Evolutionary conservation across 768 basidiomycete species (phyloP).

Genomic region (Strobilomyces dryophilus): DNA sequence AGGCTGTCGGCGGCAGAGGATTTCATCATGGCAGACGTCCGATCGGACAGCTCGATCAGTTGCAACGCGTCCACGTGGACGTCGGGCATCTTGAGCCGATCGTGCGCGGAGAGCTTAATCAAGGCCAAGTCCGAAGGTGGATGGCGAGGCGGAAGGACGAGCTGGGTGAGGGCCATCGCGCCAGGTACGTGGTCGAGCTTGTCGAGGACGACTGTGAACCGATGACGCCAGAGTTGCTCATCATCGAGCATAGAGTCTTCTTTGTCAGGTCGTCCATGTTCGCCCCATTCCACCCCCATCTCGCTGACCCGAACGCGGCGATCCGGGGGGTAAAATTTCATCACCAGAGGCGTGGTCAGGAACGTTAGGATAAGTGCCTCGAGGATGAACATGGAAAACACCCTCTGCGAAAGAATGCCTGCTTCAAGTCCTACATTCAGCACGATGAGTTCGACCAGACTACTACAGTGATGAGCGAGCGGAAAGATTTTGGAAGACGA

Average conservation of each 20-base stretch:
- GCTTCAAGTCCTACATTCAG: slow-evolving; percentile 89
- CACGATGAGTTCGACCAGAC: slow-evolving; percentile 90
- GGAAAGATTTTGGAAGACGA: neutral
- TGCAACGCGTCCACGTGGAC: slow-evolving; percentile 72
- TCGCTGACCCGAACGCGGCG: slow-evolving; percentile 44
- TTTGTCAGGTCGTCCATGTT: slow-evolving; percentile 18
- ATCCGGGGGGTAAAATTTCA: slow-evolving; percentile 61
- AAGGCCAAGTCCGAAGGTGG: slow-evolving; percentile 7
- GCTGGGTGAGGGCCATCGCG: slow-evolving; percentile 86
- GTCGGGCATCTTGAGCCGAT: slow-evolving; percentile 15
- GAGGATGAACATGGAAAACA: slow-evolving; percentile 95
- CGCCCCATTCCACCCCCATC: slow-evolving; percentile 29
- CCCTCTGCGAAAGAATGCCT: slow-evolving; percentile 65
- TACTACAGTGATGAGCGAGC: slow-evolving; percentile 24
- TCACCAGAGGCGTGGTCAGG: slow-evolving; percentile 78
- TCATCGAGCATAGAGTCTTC: slow-evolving; percentile 8
- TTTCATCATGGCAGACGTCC: slow-evolving; percentile 62
- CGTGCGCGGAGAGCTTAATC: slow-evolving; percentile 1
- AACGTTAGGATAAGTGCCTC: slow-evolving; percentile 80
- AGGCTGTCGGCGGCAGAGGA: slow-evolving; percentile 63
- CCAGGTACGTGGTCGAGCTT: slow-evolving; percentile 85
- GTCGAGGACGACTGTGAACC: slow-evolving; percentile 85
- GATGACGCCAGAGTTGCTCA: slow-evolving; percentile 41
- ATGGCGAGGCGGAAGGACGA: slow-evolving; percentile 50
- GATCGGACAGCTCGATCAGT: slow-evolving; percentile 76